Evolutionary conservation across 352 stramenopile genomes (phyloP).

Genomic region (Blastocystis sp.): DNA sequence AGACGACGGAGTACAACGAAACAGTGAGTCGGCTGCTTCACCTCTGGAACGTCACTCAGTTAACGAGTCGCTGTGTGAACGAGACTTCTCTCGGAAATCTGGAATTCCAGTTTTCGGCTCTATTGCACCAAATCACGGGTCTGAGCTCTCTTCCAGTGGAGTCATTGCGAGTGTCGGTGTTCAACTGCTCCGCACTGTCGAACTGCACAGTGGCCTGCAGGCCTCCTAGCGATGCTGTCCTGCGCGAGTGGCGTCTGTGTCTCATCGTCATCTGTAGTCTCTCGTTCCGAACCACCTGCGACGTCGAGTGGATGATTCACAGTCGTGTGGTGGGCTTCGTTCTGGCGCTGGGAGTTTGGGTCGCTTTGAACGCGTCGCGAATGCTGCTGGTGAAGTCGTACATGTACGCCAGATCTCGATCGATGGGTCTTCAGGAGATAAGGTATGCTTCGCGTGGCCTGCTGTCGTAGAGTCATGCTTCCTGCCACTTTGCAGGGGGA

Average conservation of each 20-base stretch:
- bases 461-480: neutral
- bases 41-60: neutral
- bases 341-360: neutral
- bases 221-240: neutral
- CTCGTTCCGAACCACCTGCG: neutral
- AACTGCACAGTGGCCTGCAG: neutral
- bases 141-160: neutral
- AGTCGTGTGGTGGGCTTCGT: neutral
- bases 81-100: neutral
- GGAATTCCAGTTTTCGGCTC: neutral
- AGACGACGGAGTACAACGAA: neutral
- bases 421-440: neutral
- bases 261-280: neutral
- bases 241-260: neutral
- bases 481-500: neutral
- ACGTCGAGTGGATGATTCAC: neutral
- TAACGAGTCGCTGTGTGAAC: neutral
- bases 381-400: neutral
- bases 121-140: neutral
- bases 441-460: neutral
- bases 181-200: neutral
- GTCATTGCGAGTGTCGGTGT: neutral
- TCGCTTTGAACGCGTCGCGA: conserved; percentile 8
- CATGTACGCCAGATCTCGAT: neutral
- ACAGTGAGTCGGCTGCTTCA: neutral